Evolutionary conservation across 202 grass and related monocot species (phyloP), one percentile per base, ranked within the genome.

Genomic region (Alloteropsis angusta): DNA sequence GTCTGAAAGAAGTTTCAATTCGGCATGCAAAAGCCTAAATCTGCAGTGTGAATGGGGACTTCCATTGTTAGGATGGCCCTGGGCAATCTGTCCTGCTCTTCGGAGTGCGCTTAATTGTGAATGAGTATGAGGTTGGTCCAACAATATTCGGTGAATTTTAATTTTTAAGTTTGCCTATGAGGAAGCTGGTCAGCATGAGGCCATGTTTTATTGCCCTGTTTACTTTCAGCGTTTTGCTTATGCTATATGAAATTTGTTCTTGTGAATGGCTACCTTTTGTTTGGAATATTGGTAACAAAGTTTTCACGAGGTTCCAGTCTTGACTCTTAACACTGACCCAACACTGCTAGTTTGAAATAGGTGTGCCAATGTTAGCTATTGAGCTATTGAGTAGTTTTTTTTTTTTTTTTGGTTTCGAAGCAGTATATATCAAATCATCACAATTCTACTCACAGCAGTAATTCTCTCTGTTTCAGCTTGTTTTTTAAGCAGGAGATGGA

Each of bases 401-500:
- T n/a, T 37, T 23, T 80, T 49, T 36, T 71, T 41, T 74, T 64
- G 8, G 78, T 46, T 74, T 62, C 13, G 18, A 65, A 60, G 34
- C 41, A 36, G 59, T 17, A 32, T 11, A 7, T 23, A 26, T 81
- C 22, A 32, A 71, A 50, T 11, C 11, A 37, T 83, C 12, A 23
- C 60, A 66, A 67, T 58, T 72, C 4, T 81, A 57, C 49, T 71
- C 48, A 50, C 68, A 17, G 1, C 35, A 68, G 4, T 28, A 53
- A 54, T 8, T 9, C 44, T 71, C 78, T 42, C 10, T 48, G 0
- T 80, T 83, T 70, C 88, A 99, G 96, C 49, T 77, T 99, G 76
- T 99, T 99, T 63, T 99, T 96, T 68, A 99, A 99, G 76, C 96
- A 99, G 82, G 96, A 96, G 88, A 99, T 99, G 92, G 92, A 99